Evolutionary conservation across 2,329 filamentous ascomycete genomes (phyloP).

Genomic region (Chaetomium globosum): DNA sequence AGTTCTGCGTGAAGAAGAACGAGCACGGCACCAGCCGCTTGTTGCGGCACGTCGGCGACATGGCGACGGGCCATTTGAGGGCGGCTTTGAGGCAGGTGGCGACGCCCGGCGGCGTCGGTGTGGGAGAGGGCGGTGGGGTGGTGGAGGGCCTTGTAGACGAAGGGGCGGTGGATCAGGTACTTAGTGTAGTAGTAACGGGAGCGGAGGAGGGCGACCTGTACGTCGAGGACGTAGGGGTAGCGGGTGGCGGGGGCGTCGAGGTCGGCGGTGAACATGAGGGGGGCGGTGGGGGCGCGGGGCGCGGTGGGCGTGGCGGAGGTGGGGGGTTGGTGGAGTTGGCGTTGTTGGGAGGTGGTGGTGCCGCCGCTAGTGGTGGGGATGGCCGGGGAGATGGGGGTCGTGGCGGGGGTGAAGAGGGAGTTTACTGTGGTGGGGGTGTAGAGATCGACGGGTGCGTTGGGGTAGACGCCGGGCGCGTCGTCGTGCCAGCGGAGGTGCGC

Average conservation of each 20-base stretch:
- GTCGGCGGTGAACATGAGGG: constrained; percentile 51
- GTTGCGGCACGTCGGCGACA: constrained; percentile 58
- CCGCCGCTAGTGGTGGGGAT: constrained; percentile 30
- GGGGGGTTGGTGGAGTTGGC: background rate
- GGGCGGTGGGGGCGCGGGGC: constrained; percentile 26
- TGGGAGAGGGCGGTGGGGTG: constrained; percentile 56
- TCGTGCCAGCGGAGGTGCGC: constrained; percentile 60
- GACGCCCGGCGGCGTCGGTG: constrained; percentile 58
- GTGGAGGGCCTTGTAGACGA: constrained; percentile 62
- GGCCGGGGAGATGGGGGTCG: constrained; percentile 33
- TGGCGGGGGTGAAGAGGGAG: constrained; percentile 26
- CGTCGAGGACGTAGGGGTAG: constrained; percentile 57
- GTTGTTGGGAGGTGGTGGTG: constrained; percentile 2
- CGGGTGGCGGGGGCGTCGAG: constrained; percentile 48
- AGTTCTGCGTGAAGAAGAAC: constrained; percentile 65
- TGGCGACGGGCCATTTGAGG: constrained; percentile 62
- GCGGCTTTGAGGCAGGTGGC: constrained; percentile 59
- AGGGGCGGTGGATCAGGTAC: constrained; percentile 60
- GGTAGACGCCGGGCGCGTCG: constrained; percentile 50
- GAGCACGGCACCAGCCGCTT: constrained; percentile 62
- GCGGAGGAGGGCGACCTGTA: constrained; percentile 59
- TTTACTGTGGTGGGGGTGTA: constrained; percentile 25
- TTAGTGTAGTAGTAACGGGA: constrained; percentile 63
- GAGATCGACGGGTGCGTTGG: constrained; percentile 37
- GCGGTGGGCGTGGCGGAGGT: background rate